Base-by-base conservation (phyloP, 495 filamentous ascomycete genomes). In the Penicillium odoratum region DNA sequence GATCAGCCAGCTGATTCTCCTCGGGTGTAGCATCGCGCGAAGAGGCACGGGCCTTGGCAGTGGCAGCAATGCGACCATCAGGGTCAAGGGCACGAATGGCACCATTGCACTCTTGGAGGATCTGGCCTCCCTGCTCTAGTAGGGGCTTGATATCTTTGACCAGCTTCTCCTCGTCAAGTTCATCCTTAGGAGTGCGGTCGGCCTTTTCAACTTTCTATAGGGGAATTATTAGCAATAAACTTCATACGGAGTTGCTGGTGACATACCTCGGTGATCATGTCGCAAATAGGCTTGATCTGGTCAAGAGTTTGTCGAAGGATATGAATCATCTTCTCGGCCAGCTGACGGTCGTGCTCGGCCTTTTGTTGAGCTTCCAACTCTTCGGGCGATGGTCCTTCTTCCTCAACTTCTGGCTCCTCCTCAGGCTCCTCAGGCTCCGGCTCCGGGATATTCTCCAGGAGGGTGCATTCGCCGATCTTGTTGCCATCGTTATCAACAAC, bases 31-130 rank as follows among this genome's bases (percentile, higher is more conserved):
- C 92, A 62, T 97, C 92, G 44, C 84, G 82, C n/a, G 88, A 81
- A 4, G 86, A 84, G 5, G 90, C 82, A 68, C 89, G 90, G 65
- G 88, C 85, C 78, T 95, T 93, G 38, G 93, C 93, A 42, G 89
- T 88, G n/a, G 88, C 84, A 15, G 89, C 83, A 68, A 97, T 91
- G 61, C 83, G 83, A 40, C 92, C 92, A 63, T 96, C 91, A 4
- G 93, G 93, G 61, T 97, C 93, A 8, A 96, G 85, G 8, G 89
- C 92, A 54, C 92, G 90, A 69, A 97, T 93, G 16, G 89, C 81
- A 58, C 92, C 93, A 70, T 96, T 92, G 75, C 89, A 90, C 69
- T 97, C 93, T 59, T 85, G 83, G 3, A 97, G 83, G 69, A 94
- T 91, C 56, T 83, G 83, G 55, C 83, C 83, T 34, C 84, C 92